phyloP scores from a whole-genome alignment of 768 basidiomycete species.

The Kwoniella dejecticola region DNA sequence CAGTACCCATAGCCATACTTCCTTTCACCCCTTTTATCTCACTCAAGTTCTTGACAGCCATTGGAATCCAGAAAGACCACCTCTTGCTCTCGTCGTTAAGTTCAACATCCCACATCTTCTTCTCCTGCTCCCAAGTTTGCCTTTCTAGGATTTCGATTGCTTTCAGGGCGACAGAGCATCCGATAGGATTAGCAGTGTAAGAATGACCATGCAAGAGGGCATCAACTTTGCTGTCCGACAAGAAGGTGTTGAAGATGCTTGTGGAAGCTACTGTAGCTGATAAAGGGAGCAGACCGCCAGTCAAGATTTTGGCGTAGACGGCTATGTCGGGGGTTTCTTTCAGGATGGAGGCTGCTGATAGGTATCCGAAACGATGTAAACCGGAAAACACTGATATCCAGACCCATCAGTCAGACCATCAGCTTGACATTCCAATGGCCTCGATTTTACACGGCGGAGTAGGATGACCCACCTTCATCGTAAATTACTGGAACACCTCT shows the following conservation, averaged over 20 bases:
- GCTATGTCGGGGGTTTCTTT: slow-evolving; percentile 79
- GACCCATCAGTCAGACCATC: no score
- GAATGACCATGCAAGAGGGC: slow-evolving; percentile 93
- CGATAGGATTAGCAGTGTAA: slow-evolving; percentile 91
- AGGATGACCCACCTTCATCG: slow-evolving; percentile 73
- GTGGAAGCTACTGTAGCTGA: slow-evolving; percentile 80
- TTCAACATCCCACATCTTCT: slow-evolving; percentile 62
- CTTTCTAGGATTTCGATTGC: slow-evolving; percentile 70
- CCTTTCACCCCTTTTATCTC: slow-evolving; percentile 63
- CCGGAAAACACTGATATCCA: slow-evolving; percentile 74
- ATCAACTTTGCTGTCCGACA: slow-evolving; percentile 71
- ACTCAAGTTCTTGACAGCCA: slow-evolving; percentile 70
- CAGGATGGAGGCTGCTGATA: slow-evolving; percentile 65
- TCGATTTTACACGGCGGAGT: no score
- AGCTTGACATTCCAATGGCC: background rate
- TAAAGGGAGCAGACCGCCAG: slow-evolving; percentile 86
- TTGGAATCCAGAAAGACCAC: slow-evolving; percentile 88
- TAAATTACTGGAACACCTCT: slow-evolving; percentile 84
- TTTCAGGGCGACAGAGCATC: slow-evolving; percentile 85
- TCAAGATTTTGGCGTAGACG: slow-evolving; percentile 89
- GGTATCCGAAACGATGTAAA: slow-evolving; percentile 79
- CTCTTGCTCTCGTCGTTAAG: slow-evolving; percentile 50
- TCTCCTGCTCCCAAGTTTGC: slow-evolving; percentile 65
- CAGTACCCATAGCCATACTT: slow-evolving; percentile 83
- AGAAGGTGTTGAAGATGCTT: slow-evolving; percentile 77